These are phyloP conservation scores for Immersiporthe knoxdaviesiana DNA, from an alignment of 2,329 filamentous ascomycete genomes.

Conservation along the genomic window DNA sequence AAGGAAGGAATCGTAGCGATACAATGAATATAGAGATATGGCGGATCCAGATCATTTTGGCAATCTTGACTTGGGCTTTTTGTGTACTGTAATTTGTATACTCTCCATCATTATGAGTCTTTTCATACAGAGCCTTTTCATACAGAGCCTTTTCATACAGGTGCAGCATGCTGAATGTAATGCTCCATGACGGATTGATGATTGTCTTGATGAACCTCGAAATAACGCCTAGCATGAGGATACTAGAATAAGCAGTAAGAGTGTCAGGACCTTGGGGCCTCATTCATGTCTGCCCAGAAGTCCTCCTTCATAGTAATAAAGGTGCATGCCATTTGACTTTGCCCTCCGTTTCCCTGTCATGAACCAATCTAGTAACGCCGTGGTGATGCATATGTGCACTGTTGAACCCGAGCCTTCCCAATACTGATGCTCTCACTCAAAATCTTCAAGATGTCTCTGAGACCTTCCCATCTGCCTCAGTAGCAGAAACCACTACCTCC, in stretches of 20 bases:
- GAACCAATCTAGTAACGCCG: slow-evolving; percentile 19
- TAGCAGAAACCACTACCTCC: background rate
- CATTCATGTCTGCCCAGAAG: background rate
- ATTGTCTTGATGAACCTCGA: background rate
- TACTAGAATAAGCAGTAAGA: background rate
- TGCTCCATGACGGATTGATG: background rate
- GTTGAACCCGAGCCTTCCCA: slow-evolving; percentile 1
- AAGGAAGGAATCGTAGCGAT: background rate
- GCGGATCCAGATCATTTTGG: too few species aligned
- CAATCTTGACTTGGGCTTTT: background rate
- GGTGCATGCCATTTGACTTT: background rate
- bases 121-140: background rate
- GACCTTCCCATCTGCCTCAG: too few species aligned
- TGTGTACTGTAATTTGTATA: background rate
- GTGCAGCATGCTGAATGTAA: background rate
- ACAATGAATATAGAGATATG: background rate
- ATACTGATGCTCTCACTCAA: background rate
- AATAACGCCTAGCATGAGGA: background rate
- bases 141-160: background rate
- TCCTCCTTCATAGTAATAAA: background rate
- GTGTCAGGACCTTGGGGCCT: background rate
- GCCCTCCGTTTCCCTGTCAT: background rate
- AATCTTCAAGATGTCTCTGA: background rate
- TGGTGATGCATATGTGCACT: slow-evolving; percentile 17
- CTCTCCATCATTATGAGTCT: background rate